phyloP scores from a whole-genome alignment of 73 alveolate species.

The Paramecium tetraurelia region DNA sequence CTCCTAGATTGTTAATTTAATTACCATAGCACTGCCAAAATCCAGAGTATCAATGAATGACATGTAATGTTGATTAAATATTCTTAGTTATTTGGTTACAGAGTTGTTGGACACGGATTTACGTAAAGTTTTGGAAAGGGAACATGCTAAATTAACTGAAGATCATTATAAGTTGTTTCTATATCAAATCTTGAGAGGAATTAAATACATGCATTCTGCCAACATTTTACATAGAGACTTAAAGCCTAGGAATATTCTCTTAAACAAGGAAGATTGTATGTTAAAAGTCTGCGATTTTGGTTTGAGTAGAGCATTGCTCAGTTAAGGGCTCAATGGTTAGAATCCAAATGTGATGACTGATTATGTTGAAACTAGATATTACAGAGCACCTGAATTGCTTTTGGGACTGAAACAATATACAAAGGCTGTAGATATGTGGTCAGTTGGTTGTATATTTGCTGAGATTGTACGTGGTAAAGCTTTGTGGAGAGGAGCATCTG shows the following conservation, averaged over 20 bases:
- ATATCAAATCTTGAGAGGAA: conserved; percentile 92
- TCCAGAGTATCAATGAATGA: conserved; percentile 67
- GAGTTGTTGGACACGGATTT: conserved; percentile 99
- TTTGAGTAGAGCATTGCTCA: conserved; percentile 68
- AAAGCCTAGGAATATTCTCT: conserved; percentile 79
- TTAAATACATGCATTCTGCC: conserved; percentile 92
- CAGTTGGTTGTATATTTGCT: conserved; percentile 73
- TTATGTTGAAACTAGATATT: conserved; percentile 67
- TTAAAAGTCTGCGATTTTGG: conserved; percentile 94
- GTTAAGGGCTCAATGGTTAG: conserved; percentile 58
- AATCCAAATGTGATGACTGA: conserved; percentile 60
- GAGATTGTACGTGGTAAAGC: conserved; percentile 62
- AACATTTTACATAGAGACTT: conserved; percentile 92
- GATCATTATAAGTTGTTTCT: conserved; percentile 95
- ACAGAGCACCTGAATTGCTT: conserved; percentile 71
- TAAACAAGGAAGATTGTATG: conserved; percentile 50
- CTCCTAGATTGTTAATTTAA: conserved; percentile 46
- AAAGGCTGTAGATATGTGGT: conserved; percentile 69
- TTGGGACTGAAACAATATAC: conserved; percentile 63
- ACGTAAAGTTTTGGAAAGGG: conserved; percentile 87
- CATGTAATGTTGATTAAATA: not conserved
- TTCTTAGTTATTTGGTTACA: conserved; percentile 73
- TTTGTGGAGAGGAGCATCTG: conserved; percentile 66
- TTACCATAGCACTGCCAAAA: conserved; percentile 64
- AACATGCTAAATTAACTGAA: conserved; percentile 86